Evolutionary conservation across 106 monocot genomes (phyloP).

Genomic region (Phalaenopsis aphrodite): DNA sequence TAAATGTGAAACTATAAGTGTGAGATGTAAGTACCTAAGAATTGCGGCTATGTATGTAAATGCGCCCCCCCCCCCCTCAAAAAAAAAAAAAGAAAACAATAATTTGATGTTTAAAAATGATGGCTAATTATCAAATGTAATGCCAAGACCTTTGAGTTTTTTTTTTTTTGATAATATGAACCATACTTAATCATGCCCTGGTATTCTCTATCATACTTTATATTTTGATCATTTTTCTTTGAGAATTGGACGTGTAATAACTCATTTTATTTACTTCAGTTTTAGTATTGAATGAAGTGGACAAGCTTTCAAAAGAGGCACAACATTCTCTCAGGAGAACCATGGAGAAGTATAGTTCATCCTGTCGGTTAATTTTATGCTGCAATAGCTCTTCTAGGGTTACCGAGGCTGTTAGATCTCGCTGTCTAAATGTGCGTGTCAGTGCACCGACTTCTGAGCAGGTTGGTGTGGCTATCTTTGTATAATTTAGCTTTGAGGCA

Average conservation of each 20-base stretch:
- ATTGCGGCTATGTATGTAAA: too few species aligned
- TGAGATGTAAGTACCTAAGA: too few species aligned
- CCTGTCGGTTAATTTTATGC: constrained; percentile 82
- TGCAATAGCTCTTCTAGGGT: constrained; percentile 98
- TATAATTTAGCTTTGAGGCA: not conserved
- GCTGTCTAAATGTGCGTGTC: constrained; percentile 82
- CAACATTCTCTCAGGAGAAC: constrained; percentile 97
- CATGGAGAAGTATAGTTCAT: constrained; percentile 97
- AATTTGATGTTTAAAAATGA: too few species aligned
- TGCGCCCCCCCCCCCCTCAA: too few species aligned
- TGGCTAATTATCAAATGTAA: too few species aligned
- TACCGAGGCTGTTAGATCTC: constrained; percentile 89
- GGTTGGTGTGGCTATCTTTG: constrained; percentile 25
- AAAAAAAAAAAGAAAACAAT: too few species aligned
- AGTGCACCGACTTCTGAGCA: constrained; percentile 77
- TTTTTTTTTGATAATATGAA: not conserved
- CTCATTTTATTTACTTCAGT: constrained; percentile 35
- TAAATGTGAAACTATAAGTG: too few species aligned
- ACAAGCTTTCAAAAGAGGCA: constrained; percentile 98
- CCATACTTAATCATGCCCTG: not conserved
- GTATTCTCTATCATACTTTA: not conserved
- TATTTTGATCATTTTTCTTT: not conserved
- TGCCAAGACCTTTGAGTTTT: not conserved
- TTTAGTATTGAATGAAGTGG: constrained; percentile 92
- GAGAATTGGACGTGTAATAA: not conserved